Evolutionary conservation across 1,284 basidiomycete species (phyloP).

Genomic region (Volvariella volvacea): DNA sequence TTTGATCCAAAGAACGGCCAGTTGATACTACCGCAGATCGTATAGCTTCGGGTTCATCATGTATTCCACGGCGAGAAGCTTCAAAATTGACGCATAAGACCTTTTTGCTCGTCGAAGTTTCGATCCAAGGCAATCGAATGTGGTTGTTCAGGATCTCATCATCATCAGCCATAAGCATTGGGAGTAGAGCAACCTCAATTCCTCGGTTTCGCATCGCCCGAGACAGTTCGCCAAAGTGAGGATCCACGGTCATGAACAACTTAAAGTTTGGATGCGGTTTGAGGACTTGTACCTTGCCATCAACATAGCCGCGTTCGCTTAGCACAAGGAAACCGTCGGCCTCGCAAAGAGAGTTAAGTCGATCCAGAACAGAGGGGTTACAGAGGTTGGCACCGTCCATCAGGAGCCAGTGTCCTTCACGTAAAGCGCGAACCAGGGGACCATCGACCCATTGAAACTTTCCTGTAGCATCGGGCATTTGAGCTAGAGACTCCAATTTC

Average conservation of each 20-base stretch:
- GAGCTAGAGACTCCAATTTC: slow-evolving; percentile 16
- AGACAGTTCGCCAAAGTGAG: slow-evolving; percentile 89
- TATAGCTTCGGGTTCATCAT: slow-evolving; percentile 6
- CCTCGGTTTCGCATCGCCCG: slow-evolving; percentile 98
- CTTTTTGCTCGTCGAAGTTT: slow-evolving; percentile 8
- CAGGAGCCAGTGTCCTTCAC: slow-evolving; percentile 84
- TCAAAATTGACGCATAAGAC: slow-evolving; percentile 20
- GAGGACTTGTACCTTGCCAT: slow-evolving; percentile 72
- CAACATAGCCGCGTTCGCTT: slow-evolving; percentile 84
- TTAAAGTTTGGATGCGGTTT: slow-evolving; percentile 86
- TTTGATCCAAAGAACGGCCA: slow-evolving; percentile 37
- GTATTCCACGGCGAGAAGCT: slow-evolving; percentile 31
- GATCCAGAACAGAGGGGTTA: slow-evolving; percentile 92
- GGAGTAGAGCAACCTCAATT: slow-evolving; percentile 69
- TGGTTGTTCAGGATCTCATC: slow-evolving; percentile 36
- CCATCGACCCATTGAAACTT: slow-evolving; percentile 97
- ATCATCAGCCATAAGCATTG: slow-evolving; percentile 37
- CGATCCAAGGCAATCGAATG: slow-evolving; percentile 36
- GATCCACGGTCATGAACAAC: slow-evolving; percentile 92
- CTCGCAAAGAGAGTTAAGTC: slow-evolving; percentile 96
- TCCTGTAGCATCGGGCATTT: slow-evolving; percentile 28
- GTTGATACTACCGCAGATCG: slow-evolving; percentile 12
- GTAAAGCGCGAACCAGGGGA: slow-evolving; percentile 85
- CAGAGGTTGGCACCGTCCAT: slow-evolving; percentile 95
- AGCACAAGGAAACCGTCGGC: slow-evolving; percentile 75